phyloP scores from a whole-genome alignment of 345 rosid species.

The Populus nigra region DNA sequence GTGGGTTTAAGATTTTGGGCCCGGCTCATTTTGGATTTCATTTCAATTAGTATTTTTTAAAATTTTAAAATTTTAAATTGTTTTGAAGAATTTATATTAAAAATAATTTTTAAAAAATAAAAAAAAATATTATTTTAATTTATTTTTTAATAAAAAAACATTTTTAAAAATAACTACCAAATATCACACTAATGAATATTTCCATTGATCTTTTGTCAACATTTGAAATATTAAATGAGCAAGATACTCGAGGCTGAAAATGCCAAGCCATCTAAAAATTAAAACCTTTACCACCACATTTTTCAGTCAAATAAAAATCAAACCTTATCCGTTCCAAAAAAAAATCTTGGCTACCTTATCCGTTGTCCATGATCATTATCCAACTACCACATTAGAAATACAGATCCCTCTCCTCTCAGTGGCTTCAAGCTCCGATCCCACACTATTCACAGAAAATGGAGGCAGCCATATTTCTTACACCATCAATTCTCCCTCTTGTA shows the following conservation, averaged over 20 bases:
- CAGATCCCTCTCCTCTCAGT: not conserved
- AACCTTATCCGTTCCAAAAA: slow-evolving; percentile 19
- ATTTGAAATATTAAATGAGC: not conserved
- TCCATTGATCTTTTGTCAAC: not conserved
- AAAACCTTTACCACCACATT: slow-evolving; percentile 4
- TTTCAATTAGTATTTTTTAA: too few relatives aligned
- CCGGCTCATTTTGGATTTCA: too few relatives aligned
- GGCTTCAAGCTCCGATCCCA: not conserved
- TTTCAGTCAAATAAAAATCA: not conserved
- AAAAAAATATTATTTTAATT: too few relatives aligned
- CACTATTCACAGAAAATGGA: slow-evolving; percentile 26
- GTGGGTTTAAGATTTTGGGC: too few relatives aligned
- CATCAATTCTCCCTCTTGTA: slow-evolving; percentile 13
- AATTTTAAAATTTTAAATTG: too few relatives aligned
- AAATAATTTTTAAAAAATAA: too few relatives aligned
- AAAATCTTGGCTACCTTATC: slow-evolving; percentile 34
- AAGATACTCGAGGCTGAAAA: not conserved
- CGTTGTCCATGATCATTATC: not conserved
- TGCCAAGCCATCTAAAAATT: not conserved
- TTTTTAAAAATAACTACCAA: too few relatives aligned
- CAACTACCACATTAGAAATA: not conserved
- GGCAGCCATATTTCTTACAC: slow-evolving; percentile 35
- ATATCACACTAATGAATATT: too few relatives aligned
- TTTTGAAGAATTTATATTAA: too few relatives aligned
- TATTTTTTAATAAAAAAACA: too few relatives aligned